Evolutionary conservation across 306 rosid species (phyloP), one percentile per base, ranked within the genome.

Genomic region (Acacia melanoxylon): DNA sequence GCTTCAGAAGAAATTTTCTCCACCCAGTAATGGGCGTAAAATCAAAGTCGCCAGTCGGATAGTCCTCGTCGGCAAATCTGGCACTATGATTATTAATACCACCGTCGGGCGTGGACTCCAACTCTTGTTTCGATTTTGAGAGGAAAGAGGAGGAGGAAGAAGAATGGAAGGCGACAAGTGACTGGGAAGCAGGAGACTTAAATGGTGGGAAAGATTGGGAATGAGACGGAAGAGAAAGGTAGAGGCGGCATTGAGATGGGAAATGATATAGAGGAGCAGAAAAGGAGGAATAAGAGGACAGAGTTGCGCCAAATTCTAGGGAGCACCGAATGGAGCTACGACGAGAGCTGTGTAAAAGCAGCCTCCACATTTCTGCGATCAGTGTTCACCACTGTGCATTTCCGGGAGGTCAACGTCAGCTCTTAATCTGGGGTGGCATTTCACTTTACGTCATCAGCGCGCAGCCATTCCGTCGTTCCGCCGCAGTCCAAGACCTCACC

Each of bases 41-140:
- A 61, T 84, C 86, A 72, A 92, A 92, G 31, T 92, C 98, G 25
- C 98, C 98, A 14, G 81, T 89, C 0, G 98, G 99, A 80, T 88
- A 90, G 9, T 90, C 97, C 84, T 87, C 88, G 0, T 85, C 88
- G 1, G 78, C 46, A 29, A 70, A n/a, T 70, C 61, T 56, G 40
- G 52, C 89, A 31, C 68, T 80, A 77, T 70, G 78, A 37, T 85
- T 25, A 16, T 72, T 66, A 51, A 62, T 25, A 62, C 49, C 81
- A 37, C 10, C 76, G 33, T 83, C 85, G 3, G 44, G 15, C 29
- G n/a, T 17, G 1, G 73, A 16, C 6, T 80, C 68, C 12, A 15
- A 16, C 41, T 63, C 81, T 58, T 59, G 46, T 46, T 27, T 62
- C 35, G 82, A 45, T 46, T 68, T 78, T 72, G 81, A 90, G 15